These are phyloP conservation scores for Tetratostichococcus sp. DNA, from an alignment of 139 green algal species.

Conservation along the genomic window DNA sequence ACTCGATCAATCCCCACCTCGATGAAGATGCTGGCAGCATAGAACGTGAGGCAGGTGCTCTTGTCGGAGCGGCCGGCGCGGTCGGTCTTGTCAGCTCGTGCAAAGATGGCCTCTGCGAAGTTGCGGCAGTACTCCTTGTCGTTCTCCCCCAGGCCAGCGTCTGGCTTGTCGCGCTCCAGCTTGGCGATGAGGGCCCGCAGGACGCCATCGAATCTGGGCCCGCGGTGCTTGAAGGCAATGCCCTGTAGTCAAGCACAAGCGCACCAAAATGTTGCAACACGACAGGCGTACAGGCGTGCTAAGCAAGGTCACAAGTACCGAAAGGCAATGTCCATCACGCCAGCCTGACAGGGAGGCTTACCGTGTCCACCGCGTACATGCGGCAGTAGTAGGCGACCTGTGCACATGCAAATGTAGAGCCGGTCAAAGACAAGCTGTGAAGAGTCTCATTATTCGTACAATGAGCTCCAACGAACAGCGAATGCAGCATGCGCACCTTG, in stretches of 20 bases:
- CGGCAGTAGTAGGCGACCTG: conserved; percentile 26
- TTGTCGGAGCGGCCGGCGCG: conserved; percentile 53
- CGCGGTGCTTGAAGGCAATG: conserved; percentile 45
- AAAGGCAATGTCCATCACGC: no score
- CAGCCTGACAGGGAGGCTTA: not conserved
- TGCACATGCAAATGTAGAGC: no score
- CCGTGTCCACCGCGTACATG: conserved; percentile 20
- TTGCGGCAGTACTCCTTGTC: conserved; percentile 48
- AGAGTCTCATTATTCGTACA: no score
- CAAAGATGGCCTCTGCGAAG: conserved; percentile 75
- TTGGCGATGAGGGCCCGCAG: conserved; percentile 39
- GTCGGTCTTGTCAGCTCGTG: conserved; percentile 60
- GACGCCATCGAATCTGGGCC: conserved; percentile 53
- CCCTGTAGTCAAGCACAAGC: conserved; percentile 38
- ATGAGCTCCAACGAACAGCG: no score
- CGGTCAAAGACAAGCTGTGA: no score
- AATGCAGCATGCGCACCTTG: conserved; percentile 7
- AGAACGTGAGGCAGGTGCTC: conserved; percentile 76
- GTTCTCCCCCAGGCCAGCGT: conserved; percentile 29
- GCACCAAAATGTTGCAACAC: no score
- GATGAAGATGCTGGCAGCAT: conserved; percentile 82
- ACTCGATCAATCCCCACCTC: conserved; percentile 47
- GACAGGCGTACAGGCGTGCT: not conserved
- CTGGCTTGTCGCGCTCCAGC: conserved; percentile 55
- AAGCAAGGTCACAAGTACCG: not conserved